Conservation (phyloP, 78 protist species). For the Dictyostelium firmibasis region DNA sequence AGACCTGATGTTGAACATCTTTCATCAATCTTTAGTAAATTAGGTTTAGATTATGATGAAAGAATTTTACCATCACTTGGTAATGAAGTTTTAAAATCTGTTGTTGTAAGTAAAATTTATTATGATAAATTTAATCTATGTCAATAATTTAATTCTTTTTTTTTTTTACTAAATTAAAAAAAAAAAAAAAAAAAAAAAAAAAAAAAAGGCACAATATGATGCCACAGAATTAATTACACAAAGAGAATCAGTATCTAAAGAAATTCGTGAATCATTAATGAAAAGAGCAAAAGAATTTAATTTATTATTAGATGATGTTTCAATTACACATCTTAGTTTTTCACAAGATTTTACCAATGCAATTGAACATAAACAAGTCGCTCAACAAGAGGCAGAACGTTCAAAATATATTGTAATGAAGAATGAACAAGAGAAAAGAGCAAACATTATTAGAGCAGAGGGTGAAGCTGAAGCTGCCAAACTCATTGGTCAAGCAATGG, state of each 20-base stretch:
- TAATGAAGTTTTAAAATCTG: conserved; percentile 83
- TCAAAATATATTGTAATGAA: conserved; percentile 79
- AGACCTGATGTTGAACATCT: conserved; percentile 71
- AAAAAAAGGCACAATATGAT: conserved; percentile 82
- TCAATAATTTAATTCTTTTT: no score
- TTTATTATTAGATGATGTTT: conserved; percentile 82
- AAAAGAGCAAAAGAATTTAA: conserved; percentile 80
- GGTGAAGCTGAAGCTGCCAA: conserved; percentile 87
- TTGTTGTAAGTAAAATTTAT: conserved; percentile 50
- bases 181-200: not conserved
- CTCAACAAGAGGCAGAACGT: conserved; percentile 86
- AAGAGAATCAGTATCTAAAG: conserved; percentile 82
- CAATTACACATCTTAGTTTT: conserved; percentile 82
- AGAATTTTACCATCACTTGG: conserved; percentile 83
- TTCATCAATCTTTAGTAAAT: conserved; percentile 50
- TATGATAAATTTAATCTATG: no score
- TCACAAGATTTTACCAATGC: conserved; percentile 81
- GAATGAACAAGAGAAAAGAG: conserved; percentile 84
- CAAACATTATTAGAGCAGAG: conserved; percentile 85
- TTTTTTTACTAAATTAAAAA: no score
- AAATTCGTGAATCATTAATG: conserved; percentile 80
- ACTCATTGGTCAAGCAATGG: conserved; percentile 52
- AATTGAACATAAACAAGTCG: conserved; percentile 85
- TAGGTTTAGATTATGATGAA: conserved; percentile 83
- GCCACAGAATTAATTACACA: conserved; percentile 87